Conservation (phyloP, 1,284 basidiomycete species). For the Ustilago bromivora region DNA sequence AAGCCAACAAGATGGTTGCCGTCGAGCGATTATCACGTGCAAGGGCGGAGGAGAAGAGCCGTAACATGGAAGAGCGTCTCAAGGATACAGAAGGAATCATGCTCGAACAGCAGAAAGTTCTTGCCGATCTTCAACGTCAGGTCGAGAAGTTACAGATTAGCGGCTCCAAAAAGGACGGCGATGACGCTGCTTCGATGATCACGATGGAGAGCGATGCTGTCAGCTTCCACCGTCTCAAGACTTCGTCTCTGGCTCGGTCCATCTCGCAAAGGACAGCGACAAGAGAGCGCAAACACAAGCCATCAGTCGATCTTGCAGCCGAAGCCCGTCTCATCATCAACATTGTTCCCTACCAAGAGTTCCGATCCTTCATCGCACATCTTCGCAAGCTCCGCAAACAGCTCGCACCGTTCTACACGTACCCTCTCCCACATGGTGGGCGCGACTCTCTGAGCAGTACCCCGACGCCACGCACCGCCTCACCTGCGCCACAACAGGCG, state of each 20-base stretch:
- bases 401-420: conserved; percentile 61
- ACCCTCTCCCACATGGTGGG: conserved; percentile 29
- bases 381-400: conserved; percentile 77
- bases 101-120: conserved; percentile 71
- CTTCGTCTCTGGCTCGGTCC: conserved; percentile 40
- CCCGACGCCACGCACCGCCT: conserved; percentile 43
- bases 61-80: conserved; percentile 82
- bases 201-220: conserved; percentile 41
- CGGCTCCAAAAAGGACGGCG: conserved; percentile 26
- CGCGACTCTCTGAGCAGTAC: conserved; percentile 29
- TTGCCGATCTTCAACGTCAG: conserved; percentile 84
- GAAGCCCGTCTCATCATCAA: conserved; percentile 59
- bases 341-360: conserved; percentile 83
- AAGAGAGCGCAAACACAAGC: conserved; percentile 31
- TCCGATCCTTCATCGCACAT: conserved; percentile 83
- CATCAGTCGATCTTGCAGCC: conserved; percentile 24
- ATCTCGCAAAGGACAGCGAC: conserved; percentile 36
- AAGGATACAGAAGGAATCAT: conserved; percentile 81
- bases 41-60: conserved; percentile 83
- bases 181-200: conserved; percentile 29
- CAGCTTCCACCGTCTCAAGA: conserved; percentile 50
- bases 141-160: conserved; percentile 75
- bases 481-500: conserved; percentile 25
- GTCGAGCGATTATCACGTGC: conserved; percentile 83
- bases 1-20: conserved; percentile 76